Percentiles rank a stretch among this genome's conserved stretches.
These are phyloP conservation scores for Cicer pinnatifidum DNA, from an alignment of 306 rosid genomes.

Conservation along the genomic window DNA sequence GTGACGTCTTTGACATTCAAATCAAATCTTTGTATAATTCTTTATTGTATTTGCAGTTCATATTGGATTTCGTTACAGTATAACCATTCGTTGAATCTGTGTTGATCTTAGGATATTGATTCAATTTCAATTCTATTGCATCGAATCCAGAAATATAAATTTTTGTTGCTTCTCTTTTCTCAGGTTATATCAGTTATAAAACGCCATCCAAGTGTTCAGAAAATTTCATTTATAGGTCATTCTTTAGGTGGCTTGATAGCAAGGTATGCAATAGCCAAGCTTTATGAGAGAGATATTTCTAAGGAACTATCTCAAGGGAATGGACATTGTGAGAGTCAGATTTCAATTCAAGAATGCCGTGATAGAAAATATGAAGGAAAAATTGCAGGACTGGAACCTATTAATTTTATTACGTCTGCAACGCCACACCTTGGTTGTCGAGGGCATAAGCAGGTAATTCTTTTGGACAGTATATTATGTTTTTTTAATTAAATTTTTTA, in stretches of 20 bases:
- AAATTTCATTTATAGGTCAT: constrained; percentile 80
- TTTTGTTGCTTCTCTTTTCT: constrained; percentile 13
- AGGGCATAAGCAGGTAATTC: constrained; percentile 80
- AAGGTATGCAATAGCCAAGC: constrained; percentile 80
- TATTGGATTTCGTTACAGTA: constrained; percentile 5
- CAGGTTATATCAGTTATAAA: constrained; percentile 71
- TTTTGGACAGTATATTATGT: neutral
- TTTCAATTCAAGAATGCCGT: constrained; percentile 47
- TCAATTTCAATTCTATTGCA: constrained; percentile 28
- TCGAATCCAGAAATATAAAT: constrained; percentile 35
- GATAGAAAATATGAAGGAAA: constrained; percentile 52
- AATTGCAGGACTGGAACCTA: constrained; percentile 84
- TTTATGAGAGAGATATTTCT: constrained; percentile 58
- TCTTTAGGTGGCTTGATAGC: constrained; percentile 84
- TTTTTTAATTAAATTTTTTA: neutral
- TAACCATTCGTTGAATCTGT: neutral
- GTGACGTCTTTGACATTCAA: constrained; percentile 21
- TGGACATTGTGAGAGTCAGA: constrained; percentile 50
- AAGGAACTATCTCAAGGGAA: constrained; percentile 48
- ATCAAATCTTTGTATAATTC: constrained; percentile 7
- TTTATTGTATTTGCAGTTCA: neutral
- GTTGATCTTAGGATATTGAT: constrained; percentile 18
- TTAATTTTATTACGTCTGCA: constrained; percentile 79
- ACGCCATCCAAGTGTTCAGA: constrained; percentile 62
- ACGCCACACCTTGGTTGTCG: constrained; percentile 95